Evolutionary conservation across 345 rosid species (phyloP), one percentile per base, ranked within the genome.

Genomic region (Arabis alpina): DNA sequence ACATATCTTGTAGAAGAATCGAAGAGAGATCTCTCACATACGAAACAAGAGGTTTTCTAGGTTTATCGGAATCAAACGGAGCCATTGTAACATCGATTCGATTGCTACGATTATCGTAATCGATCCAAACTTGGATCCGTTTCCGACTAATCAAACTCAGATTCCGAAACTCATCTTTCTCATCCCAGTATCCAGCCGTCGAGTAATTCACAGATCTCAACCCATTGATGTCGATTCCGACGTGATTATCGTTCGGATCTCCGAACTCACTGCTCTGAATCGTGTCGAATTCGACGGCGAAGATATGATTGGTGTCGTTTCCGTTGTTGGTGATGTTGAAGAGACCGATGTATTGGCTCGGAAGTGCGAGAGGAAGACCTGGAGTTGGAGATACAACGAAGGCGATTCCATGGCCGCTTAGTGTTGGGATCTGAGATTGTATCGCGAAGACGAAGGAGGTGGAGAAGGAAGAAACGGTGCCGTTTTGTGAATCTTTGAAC

Each of bases 241-340:
- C 86, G 78, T 90, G 98, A 68, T 93, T 90, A 72, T 82, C 93
- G 52, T 88, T 62, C 2, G 79, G 87, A 69, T 93, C 96, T 12
- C 64, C 80, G 42, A 93, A 83, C 70, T 87, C 96, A 44, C 52
- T 79, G 71, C 90, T 87, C 63, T 66, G 72, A 4, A 90, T 88
- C 0, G 96, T 88, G 58, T 93, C 98, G 59, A 93, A 90, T 27
- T 93, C 98, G 42, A 93, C 96, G 2, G 93, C 97, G 64, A 93
- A 80, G 58, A 93, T 39, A 53, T 86, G 89, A 72, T 88, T 85
- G 15, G 88, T 75, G 41, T 68, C 71, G 73, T 93, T 86, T 10
- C 96, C 93, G 2, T 74, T 68, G 62, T 84, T 76, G 14, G 14
- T 70, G 39, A 73, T 45, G 80, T 87, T 91, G 64, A 88, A 68